Evolutionary conservation across 208 protist species (phyloP).

Genomic region (Leishmania mexicana): DNA sequence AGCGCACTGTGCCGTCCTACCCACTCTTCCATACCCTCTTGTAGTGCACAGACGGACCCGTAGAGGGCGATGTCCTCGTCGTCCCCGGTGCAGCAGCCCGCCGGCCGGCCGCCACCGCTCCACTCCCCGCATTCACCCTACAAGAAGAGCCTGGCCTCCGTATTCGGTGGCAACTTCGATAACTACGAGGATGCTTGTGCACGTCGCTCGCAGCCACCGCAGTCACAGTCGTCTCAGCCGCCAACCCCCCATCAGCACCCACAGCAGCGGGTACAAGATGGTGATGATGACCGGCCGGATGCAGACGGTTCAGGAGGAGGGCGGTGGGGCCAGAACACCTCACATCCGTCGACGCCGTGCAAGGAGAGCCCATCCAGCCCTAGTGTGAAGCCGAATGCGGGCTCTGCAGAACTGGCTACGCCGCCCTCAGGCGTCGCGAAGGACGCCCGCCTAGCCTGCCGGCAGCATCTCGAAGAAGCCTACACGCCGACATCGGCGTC

Average conservation of each 20-base stretch:
- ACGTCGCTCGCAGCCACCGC: not conserved
- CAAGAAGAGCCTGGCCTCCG: slow-evolving; percentile 10
- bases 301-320: not conserved
- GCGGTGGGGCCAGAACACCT: not conserved
- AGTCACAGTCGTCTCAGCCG: not conserved
- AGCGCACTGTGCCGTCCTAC: not conserved
- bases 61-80: not conserved
- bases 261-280: not conserved
- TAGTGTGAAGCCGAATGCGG: not conserved
- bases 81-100: slow-evolving; percentile 7
- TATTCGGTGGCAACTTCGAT: slow-evolving; percentile 12
- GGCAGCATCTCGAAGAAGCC: slow-evolving; percentile 18
- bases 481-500: slow-evolving; percentile 11
- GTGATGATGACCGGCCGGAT: slow-evolving; percentile 3
- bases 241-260: slow-evolving; percentile 1
- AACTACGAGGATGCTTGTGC: slow-evolving; percentile 5
- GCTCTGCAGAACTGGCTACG: not conserved
- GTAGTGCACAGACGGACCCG: not conserved
- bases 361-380: not conserved
- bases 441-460: slow-evolving; percentile 28
- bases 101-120: slow-evolving; percentile 2
- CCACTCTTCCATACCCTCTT: not conserved
- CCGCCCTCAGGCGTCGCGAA: slow-evolving; percentile 17
- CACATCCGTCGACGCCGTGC: slow-evolving; percentile 17
- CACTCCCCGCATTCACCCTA: slow-evolving; percentile 21